Evolutionary conservation across 2,329 filamentous ascomycete genomes (phyloP).

Genomic region (Epichloe hybrida): DNA sequence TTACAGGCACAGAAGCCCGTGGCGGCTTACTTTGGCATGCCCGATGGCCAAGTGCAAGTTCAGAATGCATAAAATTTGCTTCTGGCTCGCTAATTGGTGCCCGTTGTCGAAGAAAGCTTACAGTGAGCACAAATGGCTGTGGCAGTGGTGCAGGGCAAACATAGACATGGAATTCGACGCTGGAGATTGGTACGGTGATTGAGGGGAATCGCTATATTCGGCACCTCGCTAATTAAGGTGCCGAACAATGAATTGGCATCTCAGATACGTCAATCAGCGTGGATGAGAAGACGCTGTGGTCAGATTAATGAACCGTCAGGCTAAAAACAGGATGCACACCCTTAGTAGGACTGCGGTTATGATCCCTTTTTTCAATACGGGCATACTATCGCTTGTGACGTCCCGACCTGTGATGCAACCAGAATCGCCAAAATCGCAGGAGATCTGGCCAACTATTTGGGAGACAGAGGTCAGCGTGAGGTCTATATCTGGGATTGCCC

Average conservation of each 20-base stretch:
- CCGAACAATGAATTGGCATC: slow-evolving; percentile 4
- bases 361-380: too few species aligned
- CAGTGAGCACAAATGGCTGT: not conserved
- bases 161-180: not conserved
- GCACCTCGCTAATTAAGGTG: not conserved
- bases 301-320: not conserved
- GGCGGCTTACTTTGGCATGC: slow-evolving; percentile 89
- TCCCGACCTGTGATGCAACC: too few species aligned
- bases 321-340: too few species aligned
- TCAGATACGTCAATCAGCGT: slow-evolving; percentile 7
- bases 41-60: slow-evolving; percentile 48
- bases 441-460: not conserved
- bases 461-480: not conserved
- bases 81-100: too few species aligned
- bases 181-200: not conserved
- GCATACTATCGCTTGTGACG: too few species aligned
- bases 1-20: slow-evolving; percentile 78
- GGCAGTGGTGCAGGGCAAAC: not conserved
- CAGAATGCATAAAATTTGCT: slow-evolving; percentile 8
- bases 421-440: not conserved
- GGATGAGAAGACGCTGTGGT: slow-evolving; percentile 9
- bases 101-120: not conserved
- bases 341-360: too few species aligned
- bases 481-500: slow-evolving; percentile 3
- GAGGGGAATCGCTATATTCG: not conserved